Evolutionary conservation across 495 filamentous ascomycete species (phyloP).

Genomic region (Pseudoneurospora amorphoporcata): DNA sequence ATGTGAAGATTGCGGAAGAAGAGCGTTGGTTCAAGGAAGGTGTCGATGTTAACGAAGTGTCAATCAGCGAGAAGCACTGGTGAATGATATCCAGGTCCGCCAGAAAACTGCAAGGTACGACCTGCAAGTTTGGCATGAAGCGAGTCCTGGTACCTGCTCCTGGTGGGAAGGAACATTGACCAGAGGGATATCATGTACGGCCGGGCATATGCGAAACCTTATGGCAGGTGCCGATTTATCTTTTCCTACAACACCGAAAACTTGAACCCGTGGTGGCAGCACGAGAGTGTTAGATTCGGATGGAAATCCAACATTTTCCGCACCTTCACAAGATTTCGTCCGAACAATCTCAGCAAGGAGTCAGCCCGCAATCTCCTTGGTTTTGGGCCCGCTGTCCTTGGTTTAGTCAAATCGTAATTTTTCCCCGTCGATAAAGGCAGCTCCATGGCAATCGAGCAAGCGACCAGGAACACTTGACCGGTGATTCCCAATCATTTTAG

Average conservation of each 20-base stretch:
- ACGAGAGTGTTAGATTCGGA: not conserved
- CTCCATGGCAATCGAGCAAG: not conserved
- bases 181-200: not conserved
- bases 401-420: not conserved
- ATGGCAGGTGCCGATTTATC: not conserved
- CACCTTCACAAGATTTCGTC: not conserved
- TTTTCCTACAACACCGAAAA: not conserved
- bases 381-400: not conserved
- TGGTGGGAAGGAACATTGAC: not conserved
- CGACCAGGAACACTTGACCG: not conserved
- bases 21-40: conserved; percentile 61
- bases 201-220: not conserved
- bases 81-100: conserved; percentile 21
- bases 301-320: not conserved
- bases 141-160: not conserved
- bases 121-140: not conserved
- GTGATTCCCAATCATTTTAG: not conserved
- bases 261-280: not conserved
- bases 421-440: not conserved
- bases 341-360: not conserved
- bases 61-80: conserved; percentile 69
- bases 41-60: conserved; percentile 62
- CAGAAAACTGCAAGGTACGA: not conserved
- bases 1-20: conserved; percentile 55
- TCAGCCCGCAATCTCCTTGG: not conserved